Base-by-base conservation (phyloP, 1,284 basidiomycete genomes). In the Meira nashicola region DNA sequence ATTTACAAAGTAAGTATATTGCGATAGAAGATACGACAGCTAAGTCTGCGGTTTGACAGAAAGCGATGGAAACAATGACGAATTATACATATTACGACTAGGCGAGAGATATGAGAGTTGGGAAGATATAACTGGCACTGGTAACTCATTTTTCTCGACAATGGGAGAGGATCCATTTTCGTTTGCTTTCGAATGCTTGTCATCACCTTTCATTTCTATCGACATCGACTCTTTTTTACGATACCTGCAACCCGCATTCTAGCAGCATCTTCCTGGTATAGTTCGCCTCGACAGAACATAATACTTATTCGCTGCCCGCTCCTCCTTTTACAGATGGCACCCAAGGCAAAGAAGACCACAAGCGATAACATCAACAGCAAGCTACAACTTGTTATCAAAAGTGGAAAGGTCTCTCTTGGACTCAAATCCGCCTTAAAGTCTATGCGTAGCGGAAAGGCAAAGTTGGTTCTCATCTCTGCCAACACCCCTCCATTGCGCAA, bases 401-500 rank as follows among this genome's bases (percentile, higher is more conserved):
- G 92, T 72, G 76, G 77, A 61, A 77, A 77, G 69, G 75, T 77
- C 28, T 62, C 68, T 15, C 71, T 77, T 46, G 75, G 75, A 62
- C 68, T 76, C 49, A 73, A 76, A 83, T 90, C 89, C 69, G 91
- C 94, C 57, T 85, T 99, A 77, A 97, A 97, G 86, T 88, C 91
- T 83, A 95, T 98, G 89, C 89, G 95, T 78, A 89, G 83, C 74
- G 94, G 95, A 81, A 96, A 96, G 86, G 95, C 94, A 81, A 98
- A 97, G 84, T 90, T 99, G 76, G 89, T 99, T 78, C 84, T 99
- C 80, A 97, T 99, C 80, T 92, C 94, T 78, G 93, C 92, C 76
- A 99, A 98, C 85, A 96, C 92, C 83, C 95, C 94, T 62, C 95
- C 95, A 67, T 86, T 98, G 70, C 90, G 95, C 82, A 96, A 96